Conservation (phyloP, 2,329 filamentous ascomycete species). For the Leptographium radiaticola region DNA sequence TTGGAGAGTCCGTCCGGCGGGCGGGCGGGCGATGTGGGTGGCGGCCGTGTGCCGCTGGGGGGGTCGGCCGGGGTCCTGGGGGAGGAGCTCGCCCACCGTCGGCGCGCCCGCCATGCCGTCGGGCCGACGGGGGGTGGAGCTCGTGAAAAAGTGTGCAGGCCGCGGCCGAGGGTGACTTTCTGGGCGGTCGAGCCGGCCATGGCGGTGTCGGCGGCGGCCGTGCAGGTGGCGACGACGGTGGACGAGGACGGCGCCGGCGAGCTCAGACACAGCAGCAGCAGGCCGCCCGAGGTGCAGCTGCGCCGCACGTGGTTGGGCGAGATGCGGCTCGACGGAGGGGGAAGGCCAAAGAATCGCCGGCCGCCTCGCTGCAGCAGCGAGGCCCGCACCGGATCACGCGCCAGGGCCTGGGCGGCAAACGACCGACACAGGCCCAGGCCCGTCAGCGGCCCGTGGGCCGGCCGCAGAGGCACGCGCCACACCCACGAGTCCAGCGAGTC, state of each 20-base stretch:
- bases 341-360: neutral
- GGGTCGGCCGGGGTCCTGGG: neutral
- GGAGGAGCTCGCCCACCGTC: constrained; percentile 3
- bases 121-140: no score
- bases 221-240: constrained; percentile 25
- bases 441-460: neutral
- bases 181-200: constrained; percentile 12
- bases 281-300: constrained; percentile 40
- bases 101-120: neutral
- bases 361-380: constrained; percentile 7
- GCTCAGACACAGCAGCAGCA: constrained; percentile 35
- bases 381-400: neutral
- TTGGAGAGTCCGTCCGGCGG: constrained; percentile 2
- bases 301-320: constrained; percentile 28
- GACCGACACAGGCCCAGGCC: constrained; percentile 5
- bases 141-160: no score
- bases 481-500: constrained; percentile 13
- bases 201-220: constrained; percentile 24
- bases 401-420: neutral
- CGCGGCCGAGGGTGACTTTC: constrained; percentile 18
- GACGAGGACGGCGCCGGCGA: constrained; percentile 25
- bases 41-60: no score
- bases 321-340: constrained; percentile 5
- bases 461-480: neutral
- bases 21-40: no score